These are phyloP conservation scores for Schoenoplectus tabernaemontani DNA, from an alignment of 202 grass and related monocot genomes.

Conservation along the genomic window DNA sequence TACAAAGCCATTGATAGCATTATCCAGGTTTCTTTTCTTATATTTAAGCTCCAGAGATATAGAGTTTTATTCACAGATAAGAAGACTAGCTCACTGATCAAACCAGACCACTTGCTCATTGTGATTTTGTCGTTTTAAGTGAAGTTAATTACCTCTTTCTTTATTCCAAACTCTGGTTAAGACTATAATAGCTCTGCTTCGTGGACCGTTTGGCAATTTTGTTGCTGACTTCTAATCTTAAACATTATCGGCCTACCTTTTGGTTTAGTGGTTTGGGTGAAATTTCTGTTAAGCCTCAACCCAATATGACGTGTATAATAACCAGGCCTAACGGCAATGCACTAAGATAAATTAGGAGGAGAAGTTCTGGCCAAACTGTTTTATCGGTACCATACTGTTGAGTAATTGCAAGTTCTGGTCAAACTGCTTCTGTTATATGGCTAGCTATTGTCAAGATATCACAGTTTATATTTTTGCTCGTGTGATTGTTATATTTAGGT, in stretches of 20 bases:
- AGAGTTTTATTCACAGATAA: too few species aligned
- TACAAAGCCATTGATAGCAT: constrained; percentile 92
- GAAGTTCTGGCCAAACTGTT: neutral
- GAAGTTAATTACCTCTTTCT: too few species aligned
- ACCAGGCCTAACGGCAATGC: neutral
- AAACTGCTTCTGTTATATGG: too few species aligned
- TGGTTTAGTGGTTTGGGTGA: neutral
- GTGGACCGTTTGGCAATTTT: neutral
- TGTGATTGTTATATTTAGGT: constrained; percentile 35
- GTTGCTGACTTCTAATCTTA: neutral
- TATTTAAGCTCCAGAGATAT: neutral
- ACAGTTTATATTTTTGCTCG: neutral
- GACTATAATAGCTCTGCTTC: neutral
- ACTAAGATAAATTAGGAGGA: neutral
- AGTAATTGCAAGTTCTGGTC: neutral
- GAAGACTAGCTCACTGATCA: neutral
- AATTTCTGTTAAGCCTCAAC: neutral
- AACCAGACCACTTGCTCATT: neutral
- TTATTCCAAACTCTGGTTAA: neutral
- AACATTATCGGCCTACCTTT: neutral
- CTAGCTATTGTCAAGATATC: neutral
- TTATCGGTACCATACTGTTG: neutral
- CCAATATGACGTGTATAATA: neutral
- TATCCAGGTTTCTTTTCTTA: constrained; percentile 46
- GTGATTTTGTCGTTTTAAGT: too few species aligned